Evolutionary conservation across 768 basidiomycete genomes (phyloP), one percentile per base, ranked within the genome.

Genomic region (Termitomyces sp.): DNA sequence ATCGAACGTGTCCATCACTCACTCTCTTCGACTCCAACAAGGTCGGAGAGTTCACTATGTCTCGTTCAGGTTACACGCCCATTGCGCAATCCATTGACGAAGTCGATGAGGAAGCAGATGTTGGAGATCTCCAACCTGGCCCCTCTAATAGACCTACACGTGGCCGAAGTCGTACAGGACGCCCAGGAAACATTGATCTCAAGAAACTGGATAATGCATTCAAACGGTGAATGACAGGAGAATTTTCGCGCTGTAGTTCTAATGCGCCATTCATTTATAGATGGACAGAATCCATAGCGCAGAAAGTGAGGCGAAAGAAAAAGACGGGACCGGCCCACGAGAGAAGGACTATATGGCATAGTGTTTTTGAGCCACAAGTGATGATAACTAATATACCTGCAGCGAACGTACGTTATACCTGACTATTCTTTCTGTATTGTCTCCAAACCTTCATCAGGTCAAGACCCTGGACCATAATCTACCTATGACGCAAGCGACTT

Each of bases 201-300:
- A 81, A 83, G 40, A 90, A 90, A 66, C 69, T 93, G 57, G 91
- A 93, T 68, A 83, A 79, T 67, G 91, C 91, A 6, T 93, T 93
- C 76, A 93, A 93, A 72, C 81, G 89, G 87, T 86, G 48, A 53
- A 33, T 48, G n/a, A 42, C 36, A 30, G 33, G 36, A 40, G 33
- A 60, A 2, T 47, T 33, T 30, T 27, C 32, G n/a, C 50, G 53
- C 46, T 40, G 10, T 44, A 53, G 12, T 43, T 22, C 26, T 60
- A 40, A 47, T 49, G 39, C 16, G 56, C 54, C 24, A 32, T 5
- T 12, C 32, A 10, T 45, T 54, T 10, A 24, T 42, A 90, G 89
- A 68, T 94, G 91, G 91, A 93, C 91, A 13, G 85, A 89, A 65
- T 88, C 87, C 54, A 93, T 94, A 64, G 87, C 91, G 1, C 87